Base-by-base conservation (phyloP, 352 stramenopile genomes). In the Pythium vanterpoolii region DNA sequence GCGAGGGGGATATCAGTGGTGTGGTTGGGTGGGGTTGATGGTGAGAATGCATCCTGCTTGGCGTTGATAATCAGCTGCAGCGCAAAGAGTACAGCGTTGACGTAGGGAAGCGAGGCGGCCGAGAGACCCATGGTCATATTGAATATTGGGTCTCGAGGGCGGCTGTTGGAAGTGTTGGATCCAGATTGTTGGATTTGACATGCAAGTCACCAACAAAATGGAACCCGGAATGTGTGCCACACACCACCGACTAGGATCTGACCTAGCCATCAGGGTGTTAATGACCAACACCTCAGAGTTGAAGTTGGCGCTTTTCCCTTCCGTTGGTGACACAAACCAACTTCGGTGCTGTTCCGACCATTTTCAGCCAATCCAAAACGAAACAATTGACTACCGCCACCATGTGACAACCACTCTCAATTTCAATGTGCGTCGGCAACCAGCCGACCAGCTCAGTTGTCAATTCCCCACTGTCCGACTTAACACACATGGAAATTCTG, bases 51-150 rank as follows among this genome's bases (percentile, higher is more conserved):
- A 28, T 83, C 55, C 24, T 69, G 72, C 48, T 65, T 65, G 30
- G 49, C 58, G 31, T 75, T 87, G 38, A 77, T 28, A 45, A 79
- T 56, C 50, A 77, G 73, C 66, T 86, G 72, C 46, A 82, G 45
- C 34, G 46, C 68, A 39, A 86, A 90, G 49, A 85, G 73, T 26
- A 56, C 65, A n/a, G 62, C 73, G 43, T 90, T 90, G 4, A 83
- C 40, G 64, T 64, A 78, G 40, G 80, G 62, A 33, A 88, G 68
- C 54, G 55, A 18, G 1, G 16, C 21, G n/a, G 6, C 18, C 11
- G 53, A 42, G 46, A 50, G 23, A 1, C 3, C 21, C 16, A 55
- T 46, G 16, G 19, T 42, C 31, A 54, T 51, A n/a, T n/a, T n/a
- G n/a, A n/a, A n/a, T n/a, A n/a, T n/a, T n/a, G n/a, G 52, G 38